Evolutionary conservation across 1,139 yeast species (phyloP), one percentile per base, ranked within the genome.

Genomic region (Meyerozyma athensensis): DNA sequence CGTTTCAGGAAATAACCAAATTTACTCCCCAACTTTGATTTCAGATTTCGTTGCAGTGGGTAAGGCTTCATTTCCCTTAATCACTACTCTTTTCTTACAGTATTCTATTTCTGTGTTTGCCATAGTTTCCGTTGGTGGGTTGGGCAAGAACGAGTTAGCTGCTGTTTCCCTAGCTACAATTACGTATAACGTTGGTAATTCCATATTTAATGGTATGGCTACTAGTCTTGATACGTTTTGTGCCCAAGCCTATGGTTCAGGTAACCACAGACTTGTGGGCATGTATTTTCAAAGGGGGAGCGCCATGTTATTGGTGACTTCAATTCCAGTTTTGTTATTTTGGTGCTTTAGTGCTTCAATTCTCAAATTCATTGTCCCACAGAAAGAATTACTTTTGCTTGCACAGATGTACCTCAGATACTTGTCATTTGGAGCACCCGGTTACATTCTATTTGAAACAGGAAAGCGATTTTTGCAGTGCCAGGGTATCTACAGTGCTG

Each of bases 381-480:
- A 66, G 40, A 30, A 43, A 18, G 62, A 61, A 32, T 54, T 67
- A 41, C 66, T 57, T 4, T 40, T 39, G 10, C 47, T 65, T 54
- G 51, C 66, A 16, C 69, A 64, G 40, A 41, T 48, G 7, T 67
- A 56, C 38, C 54, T 67, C 39, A 47, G 70, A 37, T 43, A 54
- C 20, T 49, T 45, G 36, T 46, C 50, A 4, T 26, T 61, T 13
- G 71, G 70, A 2, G 58, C 67, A 0, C 73, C 73, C 1, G 72
- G 69, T 1, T 53, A 63, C 18, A 50, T 65, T 23, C 44, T 67
- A 10, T 66, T 67, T 42, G 72, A 67, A 42, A 55, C 71, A 2
- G 71, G 72, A 1, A 67, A 67, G 42, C 44, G 72, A 16, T 67
- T 62, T 42, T 53, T 67, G 39, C 72, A 66, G 47, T 70, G 72